phyloP scores from a whole-genome alignment of 129 eudicot genomes.

The Silybum marianum region DNA sequence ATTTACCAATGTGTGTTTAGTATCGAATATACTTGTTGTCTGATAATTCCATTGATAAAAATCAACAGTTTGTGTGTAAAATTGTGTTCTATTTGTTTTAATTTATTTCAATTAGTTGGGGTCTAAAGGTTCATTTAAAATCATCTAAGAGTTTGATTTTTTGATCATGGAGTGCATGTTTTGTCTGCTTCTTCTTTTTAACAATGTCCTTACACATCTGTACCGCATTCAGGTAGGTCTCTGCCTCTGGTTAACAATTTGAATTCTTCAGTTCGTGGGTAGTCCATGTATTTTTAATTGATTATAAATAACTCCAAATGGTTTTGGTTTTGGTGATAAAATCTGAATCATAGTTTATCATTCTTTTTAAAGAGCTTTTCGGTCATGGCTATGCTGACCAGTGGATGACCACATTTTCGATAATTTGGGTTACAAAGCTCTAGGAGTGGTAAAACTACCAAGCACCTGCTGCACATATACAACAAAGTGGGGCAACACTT shows the following conservation, averaged over 20 bases:
- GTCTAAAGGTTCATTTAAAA: background rate
- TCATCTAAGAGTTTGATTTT: background rate
- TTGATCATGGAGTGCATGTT: background rate
- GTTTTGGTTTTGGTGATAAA: background rate
- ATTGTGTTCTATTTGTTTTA: background rate
- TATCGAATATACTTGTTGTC: background rate
- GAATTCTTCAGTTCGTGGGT: background rate
- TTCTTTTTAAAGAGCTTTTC: background rate
- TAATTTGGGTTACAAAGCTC: background rate
- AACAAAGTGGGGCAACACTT: background rate
- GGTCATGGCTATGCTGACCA: background rate
- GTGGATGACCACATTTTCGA: background rate
- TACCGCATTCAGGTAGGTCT: background rate
- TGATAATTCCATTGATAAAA: background rate
- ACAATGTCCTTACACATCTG: background rate
- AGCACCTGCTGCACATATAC: background rate
- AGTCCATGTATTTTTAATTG: background rate
- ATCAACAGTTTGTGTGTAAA: background rate
- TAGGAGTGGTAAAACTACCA: background rate
- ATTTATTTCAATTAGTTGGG: background rate
- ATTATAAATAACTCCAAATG: background rate
- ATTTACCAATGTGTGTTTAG: background rate
- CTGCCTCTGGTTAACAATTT: background rate
- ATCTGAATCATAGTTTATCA: conserved; percentile 12
- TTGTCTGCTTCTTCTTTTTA: background rate